Conservation (phyloP, 176 grass and related monocot species). For the Alloteropsis semialata region DNA sequence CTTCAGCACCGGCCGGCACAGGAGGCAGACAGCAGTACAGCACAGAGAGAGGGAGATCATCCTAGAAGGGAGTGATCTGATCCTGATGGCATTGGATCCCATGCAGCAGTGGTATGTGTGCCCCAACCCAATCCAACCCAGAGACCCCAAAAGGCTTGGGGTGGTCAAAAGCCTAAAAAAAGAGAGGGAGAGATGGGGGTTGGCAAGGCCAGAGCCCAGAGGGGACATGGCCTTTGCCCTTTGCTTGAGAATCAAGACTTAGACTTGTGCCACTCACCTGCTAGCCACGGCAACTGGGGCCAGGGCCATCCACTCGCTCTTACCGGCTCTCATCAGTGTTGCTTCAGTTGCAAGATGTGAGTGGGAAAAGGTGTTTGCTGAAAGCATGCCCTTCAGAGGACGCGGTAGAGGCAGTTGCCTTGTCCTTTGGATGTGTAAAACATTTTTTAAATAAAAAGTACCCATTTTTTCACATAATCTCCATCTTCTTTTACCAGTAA, state of each 20-base stretch:
- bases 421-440: not conserved
- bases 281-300: not conserved
- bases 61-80: constrained; percentile 16
- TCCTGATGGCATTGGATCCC: constrained; percentile 36
- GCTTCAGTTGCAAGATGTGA: constrained; percentile 11
- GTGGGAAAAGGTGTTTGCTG: not conserved
- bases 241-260: constrained; percentile 57
- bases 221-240: constrained; percentile 38
- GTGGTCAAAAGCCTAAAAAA: constrained; percentile 52
- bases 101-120: constrained; percentile 10
- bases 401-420: not conserved
- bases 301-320: not conserved
- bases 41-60: constrained; percentile 10
- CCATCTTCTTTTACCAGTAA: not conserved
- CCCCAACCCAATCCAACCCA: not conserved
- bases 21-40: too few relatives aligned
- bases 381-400: not conserved
- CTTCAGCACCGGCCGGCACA: not conserved
- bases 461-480: too few relatives aligned
- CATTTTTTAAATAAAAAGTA: too few relatives aligned
- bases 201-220: not conserved
- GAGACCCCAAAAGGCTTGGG: constrained; percentile 11
- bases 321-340: constrained; percentile 8
- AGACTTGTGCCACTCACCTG: constrained; percentile 27
- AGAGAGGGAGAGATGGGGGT: not conserved